These are phyloP conservation scores for Puya raimondii DNA, from an alignment of 176 grass and related monocot genomes.

Conservation along the genomic window DNA sequence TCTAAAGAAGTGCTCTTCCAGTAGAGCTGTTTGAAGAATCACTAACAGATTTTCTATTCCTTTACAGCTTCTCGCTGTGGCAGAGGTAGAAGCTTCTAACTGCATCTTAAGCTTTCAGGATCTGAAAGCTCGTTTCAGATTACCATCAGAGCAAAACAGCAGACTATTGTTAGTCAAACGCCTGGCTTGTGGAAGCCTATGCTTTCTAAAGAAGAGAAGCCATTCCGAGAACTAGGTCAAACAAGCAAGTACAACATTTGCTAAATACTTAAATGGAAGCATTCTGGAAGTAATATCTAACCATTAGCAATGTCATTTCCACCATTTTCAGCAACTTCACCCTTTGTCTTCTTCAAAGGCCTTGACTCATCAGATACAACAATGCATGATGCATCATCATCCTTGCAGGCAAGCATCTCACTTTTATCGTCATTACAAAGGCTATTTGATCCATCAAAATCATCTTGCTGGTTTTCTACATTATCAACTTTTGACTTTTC, in stretches of 20 bases:
- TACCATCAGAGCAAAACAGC: too few species aligned
- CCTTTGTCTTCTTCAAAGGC: conserved; percentile 71
- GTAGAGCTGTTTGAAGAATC: too few species aligned
- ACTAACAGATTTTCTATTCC: too few species aligned
- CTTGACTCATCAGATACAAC: conserved; percentile 38
- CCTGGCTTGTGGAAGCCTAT: background rate
- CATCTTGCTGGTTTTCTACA: conserved; percentile 13
- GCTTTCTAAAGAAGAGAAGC: too few species aligned
- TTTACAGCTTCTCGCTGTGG: background rate
- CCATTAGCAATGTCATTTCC: conserved; percentile 30
- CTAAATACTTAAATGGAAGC: background rate
- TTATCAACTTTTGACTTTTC: conserved; percentile 20
- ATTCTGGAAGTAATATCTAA: background rate
- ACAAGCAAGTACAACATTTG: too few species aligned
- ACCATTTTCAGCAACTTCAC: conserved; percentile 40
- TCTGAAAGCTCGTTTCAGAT: too few species aligned
- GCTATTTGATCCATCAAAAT: conserved; percentile 19
- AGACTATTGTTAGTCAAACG: background rate
- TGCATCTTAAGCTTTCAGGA: too few species aligned
- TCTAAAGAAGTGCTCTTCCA: too few species aligned
- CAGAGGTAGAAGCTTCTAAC: background rate
- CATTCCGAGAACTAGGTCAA: too few species aligned
- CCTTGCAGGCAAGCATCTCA: conserved; percentile 12
- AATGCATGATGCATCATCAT: conserved; percentile 17
- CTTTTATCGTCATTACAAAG: conserved; percentile 24